Conservation (phyloP, 257 asterid species). For the Gentiana straminea region DNA sequence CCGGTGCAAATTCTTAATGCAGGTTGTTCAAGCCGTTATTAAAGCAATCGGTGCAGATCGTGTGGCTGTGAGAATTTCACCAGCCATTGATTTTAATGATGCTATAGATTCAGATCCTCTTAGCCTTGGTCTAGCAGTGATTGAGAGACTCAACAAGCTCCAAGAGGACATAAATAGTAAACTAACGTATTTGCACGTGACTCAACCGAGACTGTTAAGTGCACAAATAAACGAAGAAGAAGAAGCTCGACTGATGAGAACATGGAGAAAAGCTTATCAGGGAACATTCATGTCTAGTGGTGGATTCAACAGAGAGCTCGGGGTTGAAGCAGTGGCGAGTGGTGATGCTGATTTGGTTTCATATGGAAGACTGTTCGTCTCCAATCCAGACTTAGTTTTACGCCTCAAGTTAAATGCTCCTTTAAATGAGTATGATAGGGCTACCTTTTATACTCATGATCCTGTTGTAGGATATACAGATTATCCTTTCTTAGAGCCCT, state of each 20-base stretch:
- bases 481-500: slow-evolving; percentile 40
- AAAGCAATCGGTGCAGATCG: slow-evolving; percentile 59
- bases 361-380: slow-evolving; percentile 53
- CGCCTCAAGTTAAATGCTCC: slow-evolving; percentile 39
- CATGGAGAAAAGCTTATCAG: slow-evolving; percentile 48
- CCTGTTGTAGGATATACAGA: slow-evolving; percentile 63
- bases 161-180: slow-evolving; percentile 32
- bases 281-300: slow-evolving; percentile 51
- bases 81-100: slow-evolving; percentile 84
- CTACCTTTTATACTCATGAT: slow-evolving; percentile 47
- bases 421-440: slow-evolving; percentile 42
- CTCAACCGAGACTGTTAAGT: slow-evolving; percentile 83
- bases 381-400: slow-evolving; percentile 54
- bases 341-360: slow-evolving; percentile 43
- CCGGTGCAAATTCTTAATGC: slow-evolving; percentile 57
- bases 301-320: slow-evolving; percentile 36
- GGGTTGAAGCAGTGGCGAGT: slow-evolving; percentile 26
- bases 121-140: slow-evolving; percentile 56
- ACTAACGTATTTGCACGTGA: slow-evolving; percentile 64
- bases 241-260: slow-evolving; percentile 45
- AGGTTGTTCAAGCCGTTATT: slow-evolving; percentile 49
- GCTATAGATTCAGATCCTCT: slow-evolving; percentile 80
- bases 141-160: slow-evolving; percentile 53
- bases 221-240: slow-evolving; percentile 60
- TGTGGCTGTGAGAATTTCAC: slow-evolving; percentile 72